phyloP scores from a whole-genome alignment of 2,329 filamentous ascomycete species.

The Epichloe brachyelytri region DNA sequence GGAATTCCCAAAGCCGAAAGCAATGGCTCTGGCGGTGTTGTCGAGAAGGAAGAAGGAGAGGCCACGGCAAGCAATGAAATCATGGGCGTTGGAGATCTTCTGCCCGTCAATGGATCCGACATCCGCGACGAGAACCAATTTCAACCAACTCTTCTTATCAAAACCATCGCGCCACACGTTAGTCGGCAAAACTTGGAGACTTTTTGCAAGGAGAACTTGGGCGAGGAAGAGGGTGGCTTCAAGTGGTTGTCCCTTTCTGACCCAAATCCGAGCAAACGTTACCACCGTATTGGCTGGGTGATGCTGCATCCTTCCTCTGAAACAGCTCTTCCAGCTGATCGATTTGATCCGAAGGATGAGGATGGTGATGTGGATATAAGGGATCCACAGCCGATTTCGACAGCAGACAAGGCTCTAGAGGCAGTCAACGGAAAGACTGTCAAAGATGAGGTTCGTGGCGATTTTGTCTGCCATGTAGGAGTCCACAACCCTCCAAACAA shows the following conservation, averaged over 20 bases:
- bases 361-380: slow-evolving; percentile 45
- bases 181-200: slow-evolving; percentile 85
- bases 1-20: slow-evolving; percentile 88
- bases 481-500: slow-evolving; percentile 81
- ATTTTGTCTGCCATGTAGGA: slow-evolving; percentile 95
- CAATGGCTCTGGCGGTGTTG: slow-evolving; percentile 69
- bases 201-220: slow-evolving; percentile 88
- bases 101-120: slow-evolving; percentile 73
- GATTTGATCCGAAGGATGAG: slow-evolving; percentile 61
- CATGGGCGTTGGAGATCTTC: slow-evolving; percentile 78
- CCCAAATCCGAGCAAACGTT: slow-evolving; percentile 92
- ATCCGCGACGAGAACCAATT: slow-evolving; percentile 78
- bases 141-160: slow-evolving; percentile 90
- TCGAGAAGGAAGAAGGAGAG: slow-evolving; percentile 94
- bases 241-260: slow-evolving; percentile 94
- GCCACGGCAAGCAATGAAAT: slow-evolving; percentile 85
- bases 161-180: slow-evolving; percentile 93
- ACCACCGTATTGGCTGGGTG: slow-evolving; percentile 96
- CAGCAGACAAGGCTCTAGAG: slow-evolving; percentile 76
- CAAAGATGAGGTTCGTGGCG: slow-evolving; percentile 81
- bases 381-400: slow-evolving; percentile 38
- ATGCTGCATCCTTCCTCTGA: slow-evolving; percentile 78
- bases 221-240: slow-evolving; percentile 82
- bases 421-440: slow-evolving; percentile 98
- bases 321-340: slow-evolving; percentile 49